phyloP scores from a whole-genome alignment of 176 grass and related monocot genomes.

The Carex parvula region DNA sequence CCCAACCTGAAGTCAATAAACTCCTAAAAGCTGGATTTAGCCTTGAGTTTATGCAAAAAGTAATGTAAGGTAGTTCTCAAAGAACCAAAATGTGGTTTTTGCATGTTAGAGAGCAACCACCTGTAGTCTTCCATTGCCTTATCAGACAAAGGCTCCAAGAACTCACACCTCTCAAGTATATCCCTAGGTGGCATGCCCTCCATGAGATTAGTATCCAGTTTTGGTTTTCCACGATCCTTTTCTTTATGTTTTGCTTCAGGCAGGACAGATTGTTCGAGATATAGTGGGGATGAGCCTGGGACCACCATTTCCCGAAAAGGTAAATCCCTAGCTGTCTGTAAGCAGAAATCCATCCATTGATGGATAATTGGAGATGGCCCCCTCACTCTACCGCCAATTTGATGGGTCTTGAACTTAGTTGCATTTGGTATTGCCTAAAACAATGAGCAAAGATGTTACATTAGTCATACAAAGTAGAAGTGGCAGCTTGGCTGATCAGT shows the following conservation, averaged over 20 bases:
- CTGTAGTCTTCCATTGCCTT: slow-evolving; percentile 56
- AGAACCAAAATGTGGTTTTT: slow-evolving; percentile 38
- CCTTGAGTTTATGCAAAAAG: slow-evolving; percentile 29
- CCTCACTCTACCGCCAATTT: slow-evolving; percentile 71
- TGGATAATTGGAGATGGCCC: slow-evolving; percentile 74
- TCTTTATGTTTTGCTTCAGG: slow-evolving; percentile 35
- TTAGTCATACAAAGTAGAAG: neutral
- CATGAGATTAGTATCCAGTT: slow-evolving; percentile 73
- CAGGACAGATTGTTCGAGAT: slow-evolving; percentile 33
- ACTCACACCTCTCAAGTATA: slow-evolving; percentile 76
- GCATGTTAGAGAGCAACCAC: slow-evolving; percentile 65
- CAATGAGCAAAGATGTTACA: neutral
- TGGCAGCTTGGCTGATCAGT: neutral
- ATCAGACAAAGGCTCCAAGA: slow-evolving; percentile 73
- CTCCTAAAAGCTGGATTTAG: slow-evolving; percentile 38
- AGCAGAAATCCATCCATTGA: slow-evolving; percentile 91
- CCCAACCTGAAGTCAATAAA: neutral
- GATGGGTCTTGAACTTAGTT: slow-evolving; percentile 51
- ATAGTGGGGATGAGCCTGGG: slow-evolving; percentile 63
- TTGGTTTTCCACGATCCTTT: slow-evolving; percentile 46
- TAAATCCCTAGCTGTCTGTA: slow-evolving; percentile 57
- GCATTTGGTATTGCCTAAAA: slow-evolving; percentile 57
- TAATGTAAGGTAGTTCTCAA: slow-evolving; percentile 26
- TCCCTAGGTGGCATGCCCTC: slow-evolving; percentile 58
- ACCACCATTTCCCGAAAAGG: slow-evolving; percentile 67